Evolutionary conservation across 148 eudicot species (phyloP).

Genomic region (Chenopodium formosanum): DNA sequence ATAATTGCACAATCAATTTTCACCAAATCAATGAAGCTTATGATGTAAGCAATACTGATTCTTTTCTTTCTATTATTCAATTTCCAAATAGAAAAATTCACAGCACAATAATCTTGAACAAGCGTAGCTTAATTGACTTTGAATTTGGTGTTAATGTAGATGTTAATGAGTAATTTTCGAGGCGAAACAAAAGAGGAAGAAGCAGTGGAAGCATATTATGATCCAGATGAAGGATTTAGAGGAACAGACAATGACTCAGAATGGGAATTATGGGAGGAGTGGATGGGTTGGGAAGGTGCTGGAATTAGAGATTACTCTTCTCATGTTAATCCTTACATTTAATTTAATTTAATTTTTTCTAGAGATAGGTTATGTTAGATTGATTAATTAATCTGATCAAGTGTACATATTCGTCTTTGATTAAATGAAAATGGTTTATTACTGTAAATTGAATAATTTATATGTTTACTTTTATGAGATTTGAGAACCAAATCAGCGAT

Average conservation of each 20-base stretch:
- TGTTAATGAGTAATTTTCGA: constrained; percentile 58
- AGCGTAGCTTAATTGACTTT: not conserved
- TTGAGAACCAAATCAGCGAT: too few species aligned
- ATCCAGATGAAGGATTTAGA: constrained; percentile 43
- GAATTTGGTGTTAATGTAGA: constrained; percentile 31
- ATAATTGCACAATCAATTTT: constrained; percentile 60
- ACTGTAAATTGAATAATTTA: not conserved
- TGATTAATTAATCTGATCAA: not conserved
- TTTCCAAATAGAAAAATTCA: not conserved
- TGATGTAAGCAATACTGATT: constrained; percentile 46
- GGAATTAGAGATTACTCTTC: constrained; percentile 72
- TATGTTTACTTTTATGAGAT: too few species aligned
- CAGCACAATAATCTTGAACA: not conserved
- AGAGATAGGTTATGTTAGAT: not conserved
- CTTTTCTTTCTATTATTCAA: not conserved
- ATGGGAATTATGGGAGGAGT: constrained; percentile 80
- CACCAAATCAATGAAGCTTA: constrained; percentile 83
- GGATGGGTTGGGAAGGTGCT: constrained; percentile 97
- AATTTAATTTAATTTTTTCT: constrained; percentile 3
- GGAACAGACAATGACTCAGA: constrained; percentile 59
- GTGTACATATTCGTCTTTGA: not conserved
- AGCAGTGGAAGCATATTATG: constrained; percentile 27
- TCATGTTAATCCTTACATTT: constrained; percentile 64
- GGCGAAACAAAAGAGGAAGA: constrained; percentile 33
- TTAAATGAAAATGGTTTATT: not conserved